Evolutionary conservation across 768 basidiomycete species (phyloP), one percentile per base, ranked within the genome.

Genomic region (Panaeolus papilionaceus): DNA sequence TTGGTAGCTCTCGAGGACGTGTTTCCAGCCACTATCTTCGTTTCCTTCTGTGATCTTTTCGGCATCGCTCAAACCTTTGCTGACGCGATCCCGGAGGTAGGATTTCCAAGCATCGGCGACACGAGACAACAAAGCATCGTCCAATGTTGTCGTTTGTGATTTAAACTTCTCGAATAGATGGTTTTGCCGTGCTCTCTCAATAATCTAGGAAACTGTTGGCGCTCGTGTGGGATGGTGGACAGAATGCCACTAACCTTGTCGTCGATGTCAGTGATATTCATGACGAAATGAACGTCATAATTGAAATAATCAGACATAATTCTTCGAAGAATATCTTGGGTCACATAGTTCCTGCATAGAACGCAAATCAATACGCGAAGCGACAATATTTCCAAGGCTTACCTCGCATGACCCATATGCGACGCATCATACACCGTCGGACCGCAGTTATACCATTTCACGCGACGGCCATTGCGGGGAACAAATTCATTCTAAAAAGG

Each of bases 401-500:
- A 97, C 95, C 96, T 89, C 7, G 98, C 98, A 81, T 99, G 98
- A 6, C 98, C 98, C 94, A 99, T 95, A 78, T 99, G 98, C 47
- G 95, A 92, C 12, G 95, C 89, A 83, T 99, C 98, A 77, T 99
- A 99, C 9, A 99, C 98, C 0, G 98, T 99, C 18, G 98, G 97
- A 10, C 98, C 97, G 75, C 98, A 99, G 77, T 98, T 98, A 77
- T 99, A 99, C 96, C 96, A 99, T 73, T 96, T 96, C n/a, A 97
- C 89, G 71, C 87, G 87, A 1, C 87, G 85, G 0, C 90, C 91
- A 69, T 87, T 81, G 63, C 75, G 82, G 6, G 95, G 89, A 42
- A 91, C 79, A 72, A 97, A 95, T 68, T 91, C 90, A 64, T 87
- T 91, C 94, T 96, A 73, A 10, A 54, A 54, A 38, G 61, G 58